These are phyloP conservation scores for Penicillium digitatum DNA, from an alignment of 2,329 filamentous ascomycete species.

Conservation along the genomic window DNA sequence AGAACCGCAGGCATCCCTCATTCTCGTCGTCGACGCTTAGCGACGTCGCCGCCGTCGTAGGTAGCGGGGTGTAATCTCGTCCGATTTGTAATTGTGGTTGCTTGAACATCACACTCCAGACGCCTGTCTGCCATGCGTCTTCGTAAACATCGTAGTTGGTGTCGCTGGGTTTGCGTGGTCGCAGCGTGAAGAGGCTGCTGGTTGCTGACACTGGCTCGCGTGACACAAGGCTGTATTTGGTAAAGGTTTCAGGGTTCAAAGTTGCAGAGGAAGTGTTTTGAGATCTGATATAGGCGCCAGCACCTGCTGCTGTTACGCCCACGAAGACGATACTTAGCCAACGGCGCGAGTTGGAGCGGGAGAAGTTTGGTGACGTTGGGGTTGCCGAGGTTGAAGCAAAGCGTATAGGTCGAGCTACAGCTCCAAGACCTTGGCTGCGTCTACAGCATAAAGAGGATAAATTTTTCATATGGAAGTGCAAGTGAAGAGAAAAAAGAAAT, in stretches of 20 bases:
- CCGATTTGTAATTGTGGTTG: conserved; percentile 93
- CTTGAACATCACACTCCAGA: conserved; percentile 90
- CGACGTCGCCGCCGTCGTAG: conserved; percentile 22
- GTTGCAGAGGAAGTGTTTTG: conserved; percentile 24
- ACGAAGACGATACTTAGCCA: conserved; percentile 37
- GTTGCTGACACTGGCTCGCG: conserved; percentile 46
- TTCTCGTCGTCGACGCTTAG: conserved; percentile 27
- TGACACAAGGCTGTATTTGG: conserved; percentile 41
- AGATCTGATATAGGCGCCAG: conserved; percentile 37
- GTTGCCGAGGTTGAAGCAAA: conserved; percentile 21
- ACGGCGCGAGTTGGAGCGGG: conserved; percentile 20
- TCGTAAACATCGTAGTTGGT: conserved; percentile 40
- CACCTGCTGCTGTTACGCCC: conserved; percentile 34
- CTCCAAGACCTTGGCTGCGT: conserved; percentile 7
- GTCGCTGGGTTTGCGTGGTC: conserved; percentile 31
- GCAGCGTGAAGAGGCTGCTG: conserved; percentile 45
- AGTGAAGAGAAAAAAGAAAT: conserved; percentile 2
- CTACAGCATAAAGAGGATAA: conserved; percentile 12
- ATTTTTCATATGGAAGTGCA: conserved; percentile 12
- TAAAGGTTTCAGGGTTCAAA: conserved; percentile 39
- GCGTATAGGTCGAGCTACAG: conserved; percentile 16
- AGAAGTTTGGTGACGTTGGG: conserved; percentile 16
- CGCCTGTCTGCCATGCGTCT: conserved; percentile 57
- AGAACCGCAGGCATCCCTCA: conserved; percentile 58
- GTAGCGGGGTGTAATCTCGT: conserved; percentile 84